These are phyloP conservation scores for Saitozyma sp. DNA, from an alignment of 768 basidiomycete species.

Conservation along the genomic window DNA sequence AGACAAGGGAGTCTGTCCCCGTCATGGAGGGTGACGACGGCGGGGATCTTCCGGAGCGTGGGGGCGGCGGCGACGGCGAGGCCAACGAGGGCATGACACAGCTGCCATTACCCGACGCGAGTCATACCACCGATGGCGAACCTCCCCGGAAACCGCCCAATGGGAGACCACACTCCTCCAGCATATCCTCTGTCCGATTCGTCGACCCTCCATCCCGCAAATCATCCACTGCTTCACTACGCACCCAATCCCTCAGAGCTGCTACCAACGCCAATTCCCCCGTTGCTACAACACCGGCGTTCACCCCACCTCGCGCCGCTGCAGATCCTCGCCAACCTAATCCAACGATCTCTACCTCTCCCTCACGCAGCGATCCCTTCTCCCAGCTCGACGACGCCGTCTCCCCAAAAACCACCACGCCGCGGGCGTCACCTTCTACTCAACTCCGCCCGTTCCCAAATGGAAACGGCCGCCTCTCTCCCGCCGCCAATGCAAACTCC, in stretches of 20 bases:
- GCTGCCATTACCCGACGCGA: too few relatives aligned
- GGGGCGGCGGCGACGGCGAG: too few relatives aligned
- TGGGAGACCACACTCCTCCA: slow-evolving; percentile 11
- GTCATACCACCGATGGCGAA: too few relatives aligned
- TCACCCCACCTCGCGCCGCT: background rate
- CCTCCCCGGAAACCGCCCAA: too few relatives aligned
- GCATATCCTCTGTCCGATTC: slow-evolving; percentile 19
- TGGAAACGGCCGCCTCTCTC: slow-evolving; percentile 3
- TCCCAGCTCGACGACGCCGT: background rate
- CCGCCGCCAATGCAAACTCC: slow-evolving; percentile 1
- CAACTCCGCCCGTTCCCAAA: background rate
- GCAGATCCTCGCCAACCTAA: background rate
- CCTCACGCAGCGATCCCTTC: background rate
- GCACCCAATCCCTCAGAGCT: background rate
- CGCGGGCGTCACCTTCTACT: background rate
- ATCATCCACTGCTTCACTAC: background rate
- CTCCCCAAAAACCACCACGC: background rate
- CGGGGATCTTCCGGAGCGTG: too few relatives aligned
- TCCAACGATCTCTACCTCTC: background rate
- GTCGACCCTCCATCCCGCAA: slow-evolving; percentile 1
- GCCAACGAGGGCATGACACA: too few relatives aligned
- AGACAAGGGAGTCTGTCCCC: too few relatives aligned
- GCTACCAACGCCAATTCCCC: background rate
- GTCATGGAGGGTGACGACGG: too few relatives aligned
- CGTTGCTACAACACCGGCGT: background rate